These are phyloP conservation scores for Candida jianshihensis DNA, from an alignment of 805 yeast genomes.

Conservation along the genomic window DNA sequence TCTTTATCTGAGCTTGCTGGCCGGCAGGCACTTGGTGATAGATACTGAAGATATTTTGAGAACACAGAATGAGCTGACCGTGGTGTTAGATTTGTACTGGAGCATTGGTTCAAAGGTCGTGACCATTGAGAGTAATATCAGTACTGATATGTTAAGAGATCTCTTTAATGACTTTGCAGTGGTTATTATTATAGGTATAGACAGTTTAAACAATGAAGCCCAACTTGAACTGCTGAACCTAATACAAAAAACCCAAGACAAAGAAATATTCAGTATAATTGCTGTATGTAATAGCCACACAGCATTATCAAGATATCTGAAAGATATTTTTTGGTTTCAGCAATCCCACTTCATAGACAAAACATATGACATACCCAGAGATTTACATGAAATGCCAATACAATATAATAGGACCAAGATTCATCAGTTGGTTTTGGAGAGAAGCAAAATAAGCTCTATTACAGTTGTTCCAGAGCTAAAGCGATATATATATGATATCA, in stretches of 20 bases:
- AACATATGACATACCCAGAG: background rate
- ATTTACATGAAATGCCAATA: background rate
- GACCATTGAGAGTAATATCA: background rate
- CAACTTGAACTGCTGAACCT: background rate
- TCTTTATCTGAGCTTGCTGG: background rate
- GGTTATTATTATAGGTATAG: background rate
- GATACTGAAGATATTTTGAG: background rate
- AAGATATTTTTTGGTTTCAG: constrained; percentile 1
- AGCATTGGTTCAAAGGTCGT: background rate
- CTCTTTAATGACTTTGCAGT: background rate
- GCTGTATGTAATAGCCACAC: background rate
- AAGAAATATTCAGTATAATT: background rate
- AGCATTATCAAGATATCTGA: background rate
- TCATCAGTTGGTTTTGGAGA: background rate
- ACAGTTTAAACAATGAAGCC: background rate
- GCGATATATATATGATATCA: constrained; percentile 50
- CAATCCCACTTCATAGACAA: background rate
- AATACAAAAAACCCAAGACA: background rate
- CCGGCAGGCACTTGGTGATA: background rate
- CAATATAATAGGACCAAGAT: background rate
- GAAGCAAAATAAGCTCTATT: constrained; percentile 1
- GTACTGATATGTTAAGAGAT: background rate
- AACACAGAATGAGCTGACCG: background rate
- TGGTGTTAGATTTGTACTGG: background rate
- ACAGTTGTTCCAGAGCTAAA: constrained; percentile 40